Percentiles rank a stretch among this genome's conserved stretches.
These are phyloP conservation scores for Penicillium sp. DNA, from an alignment of 2,329 filamentous ascomycete genomes.

Conservation along the genomic window DNA sequence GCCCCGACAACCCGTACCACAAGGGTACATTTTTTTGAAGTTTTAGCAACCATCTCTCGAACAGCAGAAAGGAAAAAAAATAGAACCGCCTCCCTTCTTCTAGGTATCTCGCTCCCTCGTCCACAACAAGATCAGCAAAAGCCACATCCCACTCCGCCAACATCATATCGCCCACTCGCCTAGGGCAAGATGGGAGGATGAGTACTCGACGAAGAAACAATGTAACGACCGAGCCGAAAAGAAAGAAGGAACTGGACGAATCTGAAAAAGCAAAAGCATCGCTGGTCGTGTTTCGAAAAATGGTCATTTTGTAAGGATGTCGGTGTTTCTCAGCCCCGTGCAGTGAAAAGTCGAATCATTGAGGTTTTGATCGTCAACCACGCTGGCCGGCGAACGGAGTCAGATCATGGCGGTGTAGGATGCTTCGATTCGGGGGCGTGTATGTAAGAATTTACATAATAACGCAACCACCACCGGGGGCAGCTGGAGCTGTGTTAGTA, in stretches of 20 bases:
- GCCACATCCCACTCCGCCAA: neutral
- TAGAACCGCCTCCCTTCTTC: neutral
- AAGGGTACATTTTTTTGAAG: neutral
- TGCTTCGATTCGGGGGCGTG: conserved; percentile 3
- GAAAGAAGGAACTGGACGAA: neutral
- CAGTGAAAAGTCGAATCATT: neutral
- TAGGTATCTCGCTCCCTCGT: neutral
- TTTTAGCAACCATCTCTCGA: neutral
- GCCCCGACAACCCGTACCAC: neutral
- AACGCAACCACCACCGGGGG: conserved; percentile 31
- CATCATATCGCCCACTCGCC: neutral
- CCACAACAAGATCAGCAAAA: neutral
- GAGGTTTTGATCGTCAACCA: neutral
- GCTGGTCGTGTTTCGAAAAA: neutral
- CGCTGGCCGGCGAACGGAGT: neutral
- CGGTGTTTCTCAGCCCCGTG: neutral
- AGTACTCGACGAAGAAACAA: neutral
- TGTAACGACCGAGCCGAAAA: neutral
- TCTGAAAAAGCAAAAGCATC: neutral
- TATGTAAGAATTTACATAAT: conserved; percentile 25
- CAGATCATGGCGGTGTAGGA: neutral
- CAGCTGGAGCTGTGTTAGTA: conserved; percentile 9
- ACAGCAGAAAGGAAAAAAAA: neutral
- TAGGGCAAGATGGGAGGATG: neutral
- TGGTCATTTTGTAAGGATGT: neutral